These are phyloP conservation scores for Fusarium albidum DNA, from an alignment of 2,329 filamentous ascomycete species.

Conservation along the genomic window DNA sequence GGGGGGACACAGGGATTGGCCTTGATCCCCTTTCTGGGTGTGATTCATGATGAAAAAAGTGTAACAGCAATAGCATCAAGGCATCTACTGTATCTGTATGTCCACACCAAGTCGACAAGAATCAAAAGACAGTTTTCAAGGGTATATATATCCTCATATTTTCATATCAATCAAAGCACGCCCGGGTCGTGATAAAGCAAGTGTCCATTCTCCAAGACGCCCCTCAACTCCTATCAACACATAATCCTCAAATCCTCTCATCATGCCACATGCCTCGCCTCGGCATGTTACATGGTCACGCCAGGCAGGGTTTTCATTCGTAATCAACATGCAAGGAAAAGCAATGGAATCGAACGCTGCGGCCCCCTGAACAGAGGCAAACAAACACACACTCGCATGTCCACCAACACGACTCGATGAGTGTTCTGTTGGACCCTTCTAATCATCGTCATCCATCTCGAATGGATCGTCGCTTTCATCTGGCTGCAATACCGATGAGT, in stretches of 20 bases:
- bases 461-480: constrained; percentile 55
- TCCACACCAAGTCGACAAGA: no score
- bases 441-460: constrained; percentile 53
- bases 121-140: background rate
- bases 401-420: background rate
- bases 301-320: background rate
- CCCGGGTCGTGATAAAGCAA: constrained; percentile 6
- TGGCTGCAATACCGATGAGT: constrained; percentile 44
- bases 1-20: no score
- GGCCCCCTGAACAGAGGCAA: constrained; percentile 1
- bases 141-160: constrained; percentile 2
- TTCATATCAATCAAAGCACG: constrained; percentile 23
- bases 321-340: constrained; percentile 18
- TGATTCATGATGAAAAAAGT: no score
- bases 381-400: constrained; percentile 6
- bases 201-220: constrained; percentile 26
- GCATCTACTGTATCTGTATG: no score
- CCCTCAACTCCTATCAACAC: background rate
- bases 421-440: constrained; percentile 10
- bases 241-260: constrained; percentile 4
- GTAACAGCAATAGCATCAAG: no score
- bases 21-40: no score
- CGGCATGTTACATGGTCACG: background rate
- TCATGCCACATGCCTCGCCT: constrained; percentile 8
- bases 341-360: constrained; percentile 3